Percentiles rank a stretch among this genome's conserved stretches.
Conservation (phyloP, 306 rosid genomes). For the Inga leiocalycina region DNA sequence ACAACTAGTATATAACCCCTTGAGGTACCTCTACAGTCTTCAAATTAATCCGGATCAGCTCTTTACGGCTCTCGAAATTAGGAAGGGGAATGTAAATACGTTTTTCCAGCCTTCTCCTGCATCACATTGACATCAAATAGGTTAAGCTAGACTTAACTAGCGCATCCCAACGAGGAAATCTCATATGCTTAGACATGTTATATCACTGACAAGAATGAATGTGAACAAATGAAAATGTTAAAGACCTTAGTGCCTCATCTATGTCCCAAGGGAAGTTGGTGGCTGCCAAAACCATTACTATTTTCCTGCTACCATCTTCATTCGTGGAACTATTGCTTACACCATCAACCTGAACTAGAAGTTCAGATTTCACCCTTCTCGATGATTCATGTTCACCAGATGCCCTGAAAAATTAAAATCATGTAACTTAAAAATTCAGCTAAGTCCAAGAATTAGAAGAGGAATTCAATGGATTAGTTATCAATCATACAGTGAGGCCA, state of each 20-base stretch:
- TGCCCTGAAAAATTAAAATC: conserved; percentile 59
- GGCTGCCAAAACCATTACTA: conserved; percentile 97
- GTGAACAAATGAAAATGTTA: neutral
- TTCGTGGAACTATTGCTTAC: conserved; percentile 77
- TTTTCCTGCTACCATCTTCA: conserved; percentile 92
- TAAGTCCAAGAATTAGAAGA: neutral
- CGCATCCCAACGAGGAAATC: neutral
- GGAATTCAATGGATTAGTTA: neutral
- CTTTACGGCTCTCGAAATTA: conserved; percentile 93
- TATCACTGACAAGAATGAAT: neutral
- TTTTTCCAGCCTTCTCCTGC: conserved; percentile 98
- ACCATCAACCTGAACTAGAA: conserved; percentile 99
- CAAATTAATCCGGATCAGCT: conserved; percentile 85
- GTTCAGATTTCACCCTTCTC: conserved; percentile 97
- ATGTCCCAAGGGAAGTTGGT: conserved; percentile 99
- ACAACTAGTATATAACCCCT: neutral
- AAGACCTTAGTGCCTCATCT: conserved; percentile 92
- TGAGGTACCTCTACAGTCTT: conserved; percentile 79
- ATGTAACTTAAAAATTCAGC: conserved; percentile 27
- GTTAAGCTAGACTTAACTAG: conserved; percentile 1
- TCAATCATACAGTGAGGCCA: neutral
- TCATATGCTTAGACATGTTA: neutral
- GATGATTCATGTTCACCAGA: conserved; percentile 99
- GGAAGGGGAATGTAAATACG: conserved; percentile 98
- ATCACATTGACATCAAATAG: conserved; percentile 39